These are phyloP conservation scores for Prunus campanulata DNA, from an alignment of 306 rosid genomes.

Conservation along the genomic window DNA sequence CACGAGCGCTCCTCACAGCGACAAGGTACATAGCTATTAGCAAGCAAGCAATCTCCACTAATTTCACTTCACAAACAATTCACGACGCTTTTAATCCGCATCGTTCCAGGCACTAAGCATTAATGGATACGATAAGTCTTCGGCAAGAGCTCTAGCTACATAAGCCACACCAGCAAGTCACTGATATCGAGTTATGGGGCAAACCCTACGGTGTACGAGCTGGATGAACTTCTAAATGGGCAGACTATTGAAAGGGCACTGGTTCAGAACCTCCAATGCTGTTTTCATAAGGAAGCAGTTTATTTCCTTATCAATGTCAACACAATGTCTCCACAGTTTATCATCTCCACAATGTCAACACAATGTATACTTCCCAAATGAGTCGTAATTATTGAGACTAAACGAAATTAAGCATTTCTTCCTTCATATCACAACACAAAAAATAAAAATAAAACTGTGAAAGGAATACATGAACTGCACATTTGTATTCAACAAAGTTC, in stretches of 20 bases:
- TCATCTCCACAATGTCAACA: background rate
- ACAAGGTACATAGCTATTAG: background rate
- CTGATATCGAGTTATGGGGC: constrained; percentile 57
- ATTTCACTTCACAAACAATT: background rate
- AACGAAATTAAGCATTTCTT: background rate
- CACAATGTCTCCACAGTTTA: background rate
- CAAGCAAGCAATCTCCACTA: background rate
- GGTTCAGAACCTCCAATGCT: constrained; percentile 36
- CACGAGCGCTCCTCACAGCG: constrained; percentile 26
- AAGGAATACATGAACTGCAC: background rate
- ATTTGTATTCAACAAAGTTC: background rate
- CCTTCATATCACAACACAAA: background rate
- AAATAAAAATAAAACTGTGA: background rate
- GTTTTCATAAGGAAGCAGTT: constrained; percentile 65
- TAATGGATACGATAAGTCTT: constrained; percentile 60
- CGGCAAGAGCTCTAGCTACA: constrained; percentile 58
- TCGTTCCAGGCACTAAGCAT: background rate
- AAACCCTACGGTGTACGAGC: constrained; percentile 40
- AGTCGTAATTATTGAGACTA: background rate
- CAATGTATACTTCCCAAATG: background rate
- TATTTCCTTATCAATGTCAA: background rate
- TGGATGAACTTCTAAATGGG: constrained; percentile 53
- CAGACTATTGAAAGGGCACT: constrained; percentile 47
- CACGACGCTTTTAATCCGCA: background rate
- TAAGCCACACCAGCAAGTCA: constrained; percentile 45